These are phyloP conservation scores for Pseudoneurospora amorphoporcata DNA, from an alignment of 495 filamentous ascomycete species.

Conservation along the genomic window DNA sequence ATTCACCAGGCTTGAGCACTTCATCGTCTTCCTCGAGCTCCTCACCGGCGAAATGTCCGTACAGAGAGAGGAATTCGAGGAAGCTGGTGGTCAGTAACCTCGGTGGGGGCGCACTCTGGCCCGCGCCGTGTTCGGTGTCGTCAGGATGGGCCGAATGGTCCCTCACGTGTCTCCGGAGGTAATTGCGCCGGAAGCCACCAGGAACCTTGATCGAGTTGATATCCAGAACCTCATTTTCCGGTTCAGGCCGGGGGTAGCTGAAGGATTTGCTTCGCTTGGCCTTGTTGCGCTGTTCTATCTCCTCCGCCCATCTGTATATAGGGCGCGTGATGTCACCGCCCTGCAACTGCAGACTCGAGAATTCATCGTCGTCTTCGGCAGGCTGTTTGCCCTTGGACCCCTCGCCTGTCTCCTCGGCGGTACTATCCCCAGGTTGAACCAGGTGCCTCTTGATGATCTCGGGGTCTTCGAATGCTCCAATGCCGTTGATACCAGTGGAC, in stretches of 20 bases:
- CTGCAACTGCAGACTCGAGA: conserved; percentile 84
- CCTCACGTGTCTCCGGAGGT: conserved; percentile 56
- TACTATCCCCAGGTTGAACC: conserved; percentile 51
- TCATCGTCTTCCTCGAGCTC: conserved; percentile 94
- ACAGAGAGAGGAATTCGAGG: conserved; percentile 86
- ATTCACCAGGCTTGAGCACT: conserved; percentile 70
- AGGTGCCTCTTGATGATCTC: conserved; percentile 75
- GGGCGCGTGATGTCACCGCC: conserved; percentile 90
- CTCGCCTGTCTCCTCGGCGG: conserved; percentile 30
- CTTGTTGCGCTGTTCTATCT: conserved; percentile 51
- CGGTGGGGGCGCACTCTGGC: conserved; percentile 33
- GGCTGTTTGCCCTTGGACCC: conserved; percentile 40
- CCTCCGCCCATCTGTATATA: conserved; percentile 90
- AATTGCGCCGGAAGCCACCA: conserved; percentile 87
- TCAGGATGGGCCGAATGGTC: conserved; percentile 42
- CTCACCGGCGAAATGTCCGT: conserved; percentile 96
- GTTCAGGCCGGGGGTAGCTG: conserved; percentile 60
- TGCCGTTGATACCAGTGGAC: conserved; percentile 22
- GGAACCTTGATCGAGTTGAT: conserved; percentile 83
- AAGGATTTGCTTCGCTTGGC: conserved; percentile 76
- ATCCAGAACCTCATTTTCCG: conserved; percentile 67
- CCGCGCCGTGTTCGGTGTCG: conserved; percentile 32
- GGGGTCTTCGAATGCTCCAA: conserved; percentile 59
- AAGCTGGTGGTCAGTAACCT: conserved; percentile 81
- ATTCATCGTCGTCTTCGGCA: conserved; percentile 56